Evolutionary conservation across 345 rosid species (phyloP).

Genomic region (Durio zibethinus): DNA sequence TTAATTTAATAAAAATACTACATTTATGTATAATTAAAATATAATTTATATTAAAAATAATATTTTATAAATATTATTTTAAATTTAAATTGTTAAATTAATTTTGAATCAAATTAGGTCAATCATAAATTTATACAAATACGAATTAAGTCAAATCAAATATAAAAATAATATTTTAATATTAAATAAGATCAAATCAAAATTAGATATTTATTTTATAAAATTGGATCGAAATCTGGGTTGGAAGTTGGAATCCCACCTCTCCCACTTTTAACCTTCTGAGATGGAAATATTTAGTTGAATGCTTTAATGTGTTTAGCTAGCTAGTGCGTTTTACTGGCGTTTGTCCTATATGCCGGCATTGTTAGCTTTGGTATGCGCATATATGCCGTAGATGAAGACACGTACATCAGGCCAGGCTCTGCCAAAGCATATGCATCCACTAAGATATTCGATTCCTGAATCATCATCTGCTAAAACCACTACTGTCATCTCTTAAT

Average conservation of each 20-base stretch:
- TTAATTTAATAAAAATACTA: too few relatives aligned
- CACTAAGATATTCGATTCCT: not conserved
- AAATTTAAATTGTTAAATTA: too few relatives aligned
- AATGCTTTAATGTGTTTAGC: not conserved
- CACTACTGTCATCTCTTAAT: not conserved
- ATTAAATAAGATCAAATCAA: too few relatives aligned
- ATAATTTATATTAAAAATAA: too few relatives aligned
- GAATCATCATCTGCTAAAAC: not conserved
- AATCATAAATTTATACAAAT: too few relatives aligned
- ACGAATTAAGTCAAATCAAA: too few relatives aligned
- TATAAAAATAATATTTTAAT: too few relatives aligned
- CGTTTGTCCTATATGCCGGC: not conserved
- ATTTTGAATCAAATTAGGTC: too few relatives aligned
- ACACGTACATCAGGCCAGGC: not conserved
- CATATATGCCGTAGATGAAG: not conserved
- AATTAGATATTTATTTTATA: too few relatives aligned
- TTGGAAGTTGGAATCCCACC: not conserved
- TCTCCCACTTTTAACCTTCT: not conserved
- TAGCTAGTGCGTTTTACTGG: not conserved
- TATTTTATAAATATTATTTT: too few relatives aligned
- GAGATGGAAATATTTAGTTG: not conserved
- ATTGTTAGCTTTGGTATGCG: not conserved
- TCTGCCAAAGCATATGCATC: constrained; percentile 3
- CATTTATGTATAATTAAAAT: too few relatives aligned
- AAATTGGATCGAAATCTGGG: too few relatives aligned